phyloP scores from a whole-genome alignment of 768 basidiomycete species.

The Ephemerocybe angulata region DNA sequence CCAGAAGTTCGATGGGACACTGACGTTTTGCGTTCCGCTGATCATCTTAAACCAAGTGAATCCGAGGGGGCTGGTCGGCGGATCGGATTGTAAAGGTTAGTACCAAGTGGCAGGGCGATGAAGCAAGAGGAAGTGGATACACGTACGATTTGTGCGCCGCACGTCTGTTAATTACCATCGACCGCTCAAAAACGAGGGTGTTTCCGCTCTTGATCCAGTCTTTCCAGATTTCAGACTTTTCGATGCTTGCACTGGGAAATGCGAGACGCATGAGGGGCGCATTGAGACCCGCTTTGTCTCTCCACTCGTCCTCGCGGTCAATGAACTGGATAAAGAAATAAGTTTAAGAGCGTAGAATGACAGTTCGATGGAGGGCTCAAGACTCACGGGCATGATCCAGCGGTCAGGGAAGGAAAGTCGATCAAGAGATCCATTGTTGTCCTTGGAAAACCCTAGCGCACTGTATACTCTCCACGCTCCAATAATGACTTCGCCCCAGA shows the following conservation, averaged over 20 bases:
- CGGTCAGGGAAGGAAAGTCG: conserved; percentile 24
- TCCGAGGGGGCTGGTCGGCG: conserved; percentile 21
- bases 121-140: neutral
- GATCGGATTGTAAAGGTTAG: neutral
- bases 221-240: conserved; percentile 57
- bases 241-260: conserved; percentile 58
- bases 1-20: conserved; percentile 25
- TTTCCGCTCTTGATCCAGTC: conserved; percentile 45
- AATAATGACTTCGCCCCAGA: conserved; percentile 46
- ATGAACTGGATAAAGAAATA: conserved; percentile 10
- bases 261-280: conserved; percentile 61
- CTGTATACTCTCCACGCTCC: conserved; percentile 41
- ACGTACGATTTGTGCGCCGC: conserved; percentile 51
- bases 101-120: neutral
- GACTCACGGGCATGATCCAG: conserved; percentile 27
- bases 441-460: conserved; percentile 15
- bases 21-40: conserved; percentile 29
- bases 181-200: conserved; percentile 59
- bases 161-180: conserved; percentile 58
- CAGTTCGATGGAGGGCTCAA: conserved; percentile 5
- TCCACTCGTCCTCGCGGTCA: conserved; percentile 38
- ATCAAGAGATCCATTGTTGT: conserved; percentile 9
- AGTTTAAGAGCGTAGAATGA: neutral
- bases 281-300: conserved; percentile 59
- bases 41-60: conserved; percentile 34